These are phyloP conservation scores for Debaryomyces prosopidis DNA, from an alignment of 805 yeast genomes.

Conservation along the genomic window DNA sequence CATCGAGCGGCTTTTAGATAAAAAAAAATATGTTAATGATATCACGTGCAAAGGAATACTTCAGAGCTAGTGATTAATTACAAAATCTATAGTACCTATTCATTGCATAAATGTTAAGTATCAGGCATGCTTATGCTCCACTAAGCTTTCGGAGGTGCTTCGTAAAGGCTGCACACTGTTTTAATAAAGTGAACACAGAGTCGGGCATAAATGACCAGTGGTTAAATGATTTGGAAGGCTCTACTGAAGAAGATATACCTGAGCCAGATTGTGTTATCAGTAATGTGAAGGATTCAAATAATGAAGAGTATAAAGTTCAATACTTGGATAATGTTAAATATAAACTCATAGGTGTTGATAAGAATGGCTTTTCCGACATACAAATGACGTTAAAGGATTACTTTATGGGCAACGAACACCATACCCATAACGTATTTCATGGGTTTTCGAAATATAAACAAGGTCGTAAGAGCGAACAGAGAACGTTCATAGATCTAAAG, in stretches of 20 bases:
- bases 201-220: neutral
- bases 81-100: too few species aligned
- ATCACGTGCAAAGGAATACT: neutral
- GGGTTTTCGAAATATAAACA: constrained; percentile 29
- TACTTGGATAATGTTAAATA: constrained; percentile 9
- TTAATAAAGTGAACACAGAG: neutral
- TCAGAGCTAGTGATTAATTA: too few species aligned
- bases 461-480: constrained; percentile 35
- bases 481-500: constrained; percentile 58
- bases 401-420: constrained; percentile 41
- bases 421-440: constrained; percentile 36
- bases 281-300: neutral
- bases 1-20: constrained; percentile 6
- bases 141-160: neutral
- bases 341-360: constrained; percentile 19
- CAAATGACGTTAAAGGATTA: constrained; percentile 34
- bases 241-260: neutral
- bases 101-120: neutral
- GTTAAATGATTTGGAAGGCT: neutral
- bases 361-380: constrained; percentile 12
- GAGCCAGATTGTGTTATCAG: neutral
- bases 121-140: neutral
- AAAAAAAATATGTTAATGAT: neutral
- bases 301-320: neutral
- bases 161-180: neutral